Evolutionary conservation across 2,329 filamentous ascomycete genomes (phyloP), one percentile per base, ranked within the genome.

Genomic region (Nigrograna mackinnonii): DNA sequence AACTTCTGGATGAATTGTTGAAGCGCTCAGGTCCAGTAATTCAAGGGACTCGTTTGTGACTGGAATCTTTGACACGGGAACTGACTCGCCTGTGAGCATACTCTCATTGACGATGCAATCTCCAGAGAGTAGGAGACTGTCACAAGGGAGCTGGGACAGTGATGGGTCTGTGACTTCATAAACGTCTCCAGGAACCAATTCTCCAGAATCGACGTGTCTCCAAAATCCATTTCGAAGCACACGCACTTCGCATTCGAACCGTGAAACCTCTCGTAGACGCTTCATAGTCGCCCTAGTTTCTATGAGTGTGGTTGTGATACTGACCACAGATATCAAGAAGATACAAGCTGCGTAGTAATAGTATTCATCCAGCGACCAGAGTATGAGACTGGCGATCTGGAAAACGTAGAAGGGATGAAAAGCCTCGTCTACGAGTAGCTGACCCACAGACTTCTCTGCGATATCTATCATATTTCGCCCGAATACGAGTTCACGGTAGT

Each of bases 41-140:
- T 79, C 77, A n/a, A 99, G 75, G 1, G 87, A 84, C 47, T 92
- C 85, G 60, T 96, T 85, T 2, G 82, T 90, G 3, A 90, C 85
- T 1, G 94, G 91, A 2, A 85, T 78, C 69, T 99, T 99, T 2
- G 91, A 96, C 1, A 99, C 92, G 2, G 94, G 95, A 4, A 99
- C 91, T 30, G 94, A 97, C 75, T 99, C 94, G 44, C 92, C 83
- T 28, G 94, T 99, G 24, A 99, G 81, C 94, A 99, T 99, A 71
- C 94, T 97, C 71, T 99, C 94, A 60, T 99, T 99, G 52, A 99
- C 91, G 49, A 99, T 97, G 60, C 91, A 96, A 69, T 99, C 95
- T 30, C 94, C 95, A 39, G 89, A 89, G 0, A 99, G 78, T 5
- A 99, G 74, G 22, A 99, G 74, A 66, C 92, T 95, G 67, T 99